Conservation (phyloP, 2,329 filamentous ascomycete genomes). For the Fusarium citri region DNA sequence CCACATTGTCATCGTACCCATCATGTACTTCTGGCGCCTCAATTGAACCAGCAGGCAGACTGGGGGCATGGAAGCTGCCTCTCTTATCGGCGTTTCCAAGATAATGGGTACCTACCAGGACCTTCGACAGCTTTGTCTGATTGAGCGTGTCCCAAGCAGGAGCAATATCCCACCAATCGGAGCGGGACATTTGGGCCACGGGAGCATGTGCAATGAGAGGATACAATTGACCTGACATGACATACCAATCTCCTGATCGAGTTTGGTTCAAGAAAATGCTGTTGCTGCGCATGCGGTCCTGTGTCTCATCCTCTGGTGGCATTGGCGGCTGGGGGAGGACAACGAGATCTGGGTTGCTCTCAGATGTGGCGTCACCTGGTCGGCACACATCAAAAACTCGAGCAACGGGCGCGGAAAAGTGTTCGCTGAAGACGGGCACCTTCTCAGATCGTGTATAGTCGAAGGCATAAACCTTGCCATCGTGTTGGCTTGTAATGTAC, state of each 20-base stretch:
- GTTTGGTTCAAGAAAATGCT: slow-evolving; percentile 90
- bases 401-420: slow-evolving; percentile 81
- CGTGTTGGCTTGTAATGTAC: slow-evolving; percentile 88
- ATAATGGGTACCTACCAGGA: slow-evolving; percentile 78
- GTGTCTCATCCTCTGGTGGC: slow-evolving; percentile 63
- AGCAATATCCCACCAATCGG: slow-evolving; percentile 61
- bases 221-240: slow-evolving; percentile 86
- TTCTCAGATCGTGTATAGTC: slow-evolving; percentile 70
- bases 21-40: slow-evolving; percentile 32
- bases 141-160: slow-evolving; percentile 55
- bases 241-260: slow-evolving; percentile 90
- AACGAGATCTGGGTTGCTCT: slow-evolving; percentile 80
- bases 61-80: slow-evolving; percentile 52
- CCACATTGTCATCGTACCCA: slow-evolving; percentile 34
- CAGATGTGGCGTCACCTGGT: slow-evolving; percentile 70
- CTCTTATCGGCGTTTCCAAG: slow-evolving; percentile 58
- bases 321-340: slow-evolving; percentile 87
- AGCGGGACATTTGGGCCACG: slow-evolving; percentile 57
- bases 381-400: slow-evolving; percentile 90
- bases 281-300: slow-evolving; percentile 65
- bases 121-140: slow-evolving; percentile 65
- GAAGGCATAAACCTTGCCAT: slow-evolving; percentile 85
- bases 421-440: slow-evolving; percentile 72
- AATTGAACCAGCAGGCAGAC: slow-evolving; percentile 52
- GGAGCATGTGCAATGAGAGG: slow-evolving; percentile 82